Evolutionary conservation across 2,329 filamentous ascomycete genomes (phyloP), one percentile per base, ranked within the genome.

Genomic region (Exophiala mesophila): DNA sequence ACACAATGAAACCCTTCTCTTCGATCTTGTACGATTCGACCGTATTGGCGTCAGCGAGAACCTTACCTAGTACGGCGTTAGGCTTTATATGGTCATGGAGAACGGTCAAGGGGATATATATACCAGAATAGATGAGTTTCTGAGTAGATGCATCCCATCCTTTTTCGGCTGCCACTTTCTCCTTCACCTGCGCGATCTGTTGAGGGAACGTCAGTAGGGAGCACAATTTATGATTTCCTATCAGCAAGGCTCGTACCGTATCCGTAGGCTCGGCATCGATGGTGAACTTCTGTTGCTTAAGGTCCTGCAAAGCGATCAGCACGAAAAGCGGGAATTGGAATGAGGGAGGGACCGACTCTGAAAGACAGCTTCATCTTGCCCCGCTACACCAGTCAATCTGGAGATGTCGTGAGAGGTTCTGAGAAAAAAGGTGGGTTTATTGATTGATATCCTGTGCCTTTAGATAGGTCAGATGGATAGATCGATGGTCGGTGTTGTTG

Each of bases 1-100:
- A 98, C 48, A 98, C 92, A 59, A 98, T 88, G 65, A 97, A 98
- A 26, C 92, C 92, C 76, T 97, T 98, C 77, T 97, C 92, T 69
- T 98, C 90, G 52, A 98, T 97, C 70, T 88, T 95, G 74, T 97
- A 97, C 29, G 86, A 89, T 67, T 88, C 88, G 57, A 98, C 85
- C 2, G 89, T 95, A 63, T 96, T 92, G 50, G 88, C 88, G 83
- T 98, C 90, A 69, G 96, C 90, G 54, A 98, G 74, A 58, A 98
- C 97, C 74, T 98, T 98, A 72, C 92, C 89, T 96, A 13, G 32
- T 19, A 19, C 6, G 5, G 17, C 9, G 32, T 34, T 19, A 34
- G 32, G 8, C n/a, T n/a, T n/a, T n/a, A n/a, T n/a, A n/a, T n/a
- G n/a, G n/a, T n/a, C n/a, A n/a, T n/a, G n/a, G n/a, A n/a, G n/a